Percentiles rank a stretch among this genome's conserved stretches.
phyloP scores from a whole-genome alignment of 192 early-diverging fungal genomes.

The Entomortierella chlamydospora region DNA sequence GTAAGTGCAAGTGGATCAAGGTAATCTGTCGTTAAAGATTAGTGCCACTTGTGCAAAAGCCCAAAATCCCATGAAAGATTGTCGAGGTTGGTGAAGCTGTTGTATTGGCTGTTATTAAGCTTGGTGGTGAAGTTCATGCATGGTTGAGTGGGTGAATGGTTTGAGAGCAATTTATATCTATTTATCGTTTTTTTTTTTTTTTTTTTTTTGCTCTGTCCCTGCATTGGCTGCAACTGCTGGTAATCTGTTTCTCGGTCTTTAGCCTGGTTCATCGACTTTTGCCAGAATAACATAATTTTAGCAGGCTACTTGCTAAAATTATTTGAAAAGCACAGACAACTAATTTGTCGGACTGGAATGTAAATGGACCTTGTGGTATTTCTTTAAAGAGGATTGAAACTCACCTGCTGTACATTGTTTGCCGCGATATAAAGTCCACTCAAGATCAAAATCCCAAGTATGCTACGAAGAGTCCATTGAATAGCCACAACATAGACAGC shows the following conservation, averaged over 20 bases:
- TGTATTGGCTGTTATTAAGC: no score
- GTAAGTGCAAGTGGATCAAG: no score
- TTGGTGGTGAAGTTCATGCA: not conserved
- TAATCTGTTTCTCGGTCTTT: not conserved
- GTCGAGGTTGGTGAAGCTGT: no score
- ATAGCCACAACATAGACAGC: constrained; percentile 40
- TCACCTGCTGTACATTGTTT: constrained; percentile 36
- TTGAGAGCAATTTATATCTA: constrained; percentile 47
- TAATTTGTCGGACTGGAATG: not conserved
- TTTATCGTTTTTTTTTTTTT: constrained; percentile 7
- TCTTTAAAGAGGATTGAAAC: not conserved
- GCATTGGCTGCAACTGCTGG: not conserved
- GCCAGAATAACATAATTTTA: not conserved
- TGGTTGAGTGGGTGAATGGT: not conserved
- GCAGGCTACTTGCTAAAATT: no score
- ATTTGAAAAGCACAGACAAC: constrained; percentile 1
- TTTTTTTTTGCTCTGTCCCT: not conserved
- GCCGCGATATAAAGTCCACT: constrained; percentile 5
- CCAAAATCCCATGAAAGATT: no score
- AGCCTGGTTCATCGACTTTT: not conserved
- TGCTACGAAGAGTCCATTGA: constrained; percentile 40
- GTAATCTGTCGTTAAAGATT: no score
- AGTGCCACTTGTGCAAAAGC: not conserved
- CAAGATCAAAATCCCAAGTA: constrained; percentile 17
- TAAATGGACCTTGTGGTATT: not conserved